Conservation (phyloP, 306 rosid species). For the Castanea crenata region DNA sequence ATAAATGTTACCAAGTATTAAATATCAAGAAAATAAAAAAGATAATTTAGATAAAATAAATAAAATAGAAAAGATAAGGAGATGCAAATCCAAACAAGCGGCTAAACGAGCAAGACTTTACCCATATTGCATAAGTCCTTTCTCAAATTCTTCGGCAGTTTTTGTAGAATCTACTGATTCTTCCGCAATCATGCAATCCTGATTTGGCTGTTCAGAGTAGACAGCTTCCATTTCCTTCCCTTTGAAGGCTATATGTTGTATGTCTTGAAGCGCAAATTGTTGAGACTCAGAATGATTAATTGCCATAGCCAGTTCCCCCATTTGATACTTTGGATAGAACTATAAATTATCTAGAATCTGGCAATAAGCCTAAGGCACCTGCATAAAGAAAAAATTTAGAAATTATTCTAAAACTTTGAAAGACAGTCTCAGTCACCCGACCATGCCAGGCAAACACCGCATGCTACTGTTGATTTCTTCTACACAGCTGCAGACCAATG, state of each 20-base stretch:
- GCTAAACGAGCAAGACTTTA: constrained; percentile 25
- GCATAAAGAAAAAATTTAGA: constrained; percentile 57
- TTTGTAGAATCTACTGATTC: constrained; percentile 28
- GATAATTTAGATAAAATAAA: neutral
- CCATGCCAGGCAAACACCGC: constrained; percentile 68
- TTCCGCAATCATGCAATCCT: constrained; percentile 28
- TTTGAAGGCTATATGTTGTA: constrained; percentile 28
- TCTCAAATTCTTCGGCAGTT: constrained; percentile 29
- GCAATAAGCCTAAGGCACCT: constrained; percentile 55
- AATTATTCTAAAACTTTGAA: constrained; percentile 44
- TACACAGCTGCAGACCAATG: constrained; percentile 60
- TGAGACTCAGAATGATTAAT: constrained; percentile 43
- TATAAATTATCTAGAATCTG: constrained; percentile 41
- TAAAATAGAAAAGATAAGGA: neutral
- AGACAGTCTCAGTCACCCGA: constrained; percentile 64
- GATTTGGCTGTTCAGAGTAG: constrained; percentile 21
- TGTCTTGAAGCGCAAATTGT: constrained; percentile 42
- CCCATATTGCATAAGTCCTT: constrained; percentile 65
- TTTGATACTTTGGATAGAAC: constrained; percentile 33
- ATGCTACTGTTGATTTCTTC: constrained; percentile 68
- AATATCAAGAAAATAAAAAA: neutral
- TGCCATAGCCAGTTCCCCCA: constrained; percentile 60
- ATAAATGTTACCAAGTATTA: neutral
- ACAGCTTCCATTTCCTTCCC: constrained; percentile 4
- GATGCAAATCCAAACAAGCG: neutral